These are phyloP conservation scores for Syzygium malaccense DNA, from an alignment of 441 rosid genomes.

Conservation along the genomic window DNA sequence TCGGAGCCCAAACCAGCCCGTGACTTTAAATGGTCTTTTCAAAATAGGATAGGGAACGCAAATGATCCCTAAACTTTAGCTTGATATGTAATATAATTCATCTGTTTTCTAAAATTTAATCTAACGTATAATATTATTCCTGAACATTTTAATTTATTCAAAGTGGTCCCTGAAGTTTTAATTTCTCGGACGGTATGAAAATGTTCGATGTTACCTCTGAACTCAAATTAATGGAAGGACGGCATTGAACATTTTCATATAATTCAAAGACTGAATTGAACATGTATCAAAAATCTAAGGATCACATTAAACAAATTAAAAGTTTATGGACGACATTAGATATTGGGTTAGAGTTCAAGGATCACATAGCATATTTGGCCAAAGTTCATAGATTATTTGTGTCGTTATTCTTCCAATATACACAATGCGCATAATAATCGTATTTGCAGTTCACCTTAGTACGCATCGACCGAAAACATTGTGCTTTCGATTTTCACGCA, in stretches of 20 bases:
- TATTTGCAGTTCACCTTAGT: neutral
- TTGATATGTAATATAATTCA: no score
- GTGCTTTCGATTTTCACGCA: neutral
- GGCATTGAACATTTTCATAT: fast-evolving
- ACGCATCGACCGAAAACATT: neutral
- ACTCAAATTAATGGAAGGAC: no score
- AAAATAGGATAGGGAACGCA: neutral
- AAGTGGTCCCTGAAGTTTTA: fast-evolving
- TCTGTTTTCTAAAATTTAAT: fast-evolving
- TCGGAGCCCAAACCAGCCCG: neutral
- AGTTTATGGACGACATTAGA: fast-evolving
- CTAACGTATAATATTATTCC: fast-evolving
- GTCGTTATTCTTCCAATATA: neutral
- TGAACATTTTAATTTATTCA: no score
- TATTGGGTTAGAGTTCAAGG: fast-evolving
- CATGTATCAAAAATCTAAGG: fast-evolving
- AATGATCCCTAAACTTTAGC: no score
- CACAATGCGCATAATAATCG: neutral
- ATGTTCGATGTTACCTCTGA: no score
- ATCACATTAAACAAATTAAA: neutral
- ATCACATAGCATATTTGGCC: fast-evolving
- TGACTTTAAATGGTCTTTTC: neutral
- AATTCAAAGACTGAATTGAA: fast-evolving
- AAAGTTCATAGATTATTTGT: fast-evolving
- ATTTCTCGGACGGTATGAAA: no score